A percentile compares a stretch with the other conserved stretches of the same genome.
Conservation (phyloP, 169 alveolate genomes). For the Cryptosporidium bovis region DNA sequence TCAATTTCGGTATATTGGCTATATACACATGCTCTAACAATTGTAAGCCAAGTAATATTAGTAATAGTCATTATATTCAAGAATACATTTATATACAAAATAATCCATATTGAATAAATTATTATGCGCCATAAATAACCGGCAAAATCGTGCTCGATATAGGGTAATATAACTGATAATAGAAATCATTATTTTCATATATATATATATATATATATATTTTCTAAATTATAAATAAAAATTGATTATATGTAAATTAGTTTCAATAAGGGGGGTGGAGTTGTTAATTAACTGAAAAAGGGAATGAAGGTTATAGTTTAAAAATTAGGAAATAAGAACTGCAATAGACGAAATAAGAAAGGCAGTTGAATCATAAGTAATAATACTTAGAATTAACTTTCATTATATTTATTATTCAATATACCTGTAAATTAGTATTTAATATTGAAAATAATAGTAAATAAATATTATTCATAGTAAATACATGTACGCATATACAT, state of each 20-base stretch:
- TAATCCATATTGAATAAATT: constrained; percentile 35
- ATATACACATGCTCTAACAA: constrained; percentile 50
- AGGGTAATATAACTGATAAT: constrained; percentile 7
- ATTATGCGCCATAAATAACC: constrained; percentile 1
- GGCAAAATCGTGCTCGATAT: constrained; percentile 57
- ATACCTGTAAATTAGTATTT: background rate
- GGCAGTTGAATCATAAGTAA: no score
- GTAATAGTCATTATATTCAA: constrained; percentile 13
- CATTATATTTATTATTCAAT: background rate
- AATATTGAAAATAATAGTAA: no score
- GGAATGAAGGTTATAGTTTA: no score
- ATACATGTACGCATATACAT: background rate
- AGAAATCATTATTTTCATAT: background rate
- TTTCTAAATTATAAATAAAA: no score
- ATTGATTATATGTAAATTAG: no score
- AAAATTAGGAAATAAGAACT: no score
- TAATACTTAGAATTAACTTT: background rate
- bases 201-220: no score
- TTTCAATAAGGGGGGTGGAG: no score
- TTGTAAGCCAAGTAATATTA: constrained; percentile 5
- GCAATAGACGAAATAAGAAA: no score
- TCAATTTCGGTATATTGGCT: constrained; percentile 52
- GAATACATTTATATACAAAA: constrained; percentile 54
- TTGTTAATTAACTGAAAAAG: no score
- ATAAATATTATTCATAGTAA: no score